A percentile compares a stretch with the other conserved stretches of the same genome.
Conservation (phyloP, 305 asterid species). For the Rubia tinctorum region DNA sequence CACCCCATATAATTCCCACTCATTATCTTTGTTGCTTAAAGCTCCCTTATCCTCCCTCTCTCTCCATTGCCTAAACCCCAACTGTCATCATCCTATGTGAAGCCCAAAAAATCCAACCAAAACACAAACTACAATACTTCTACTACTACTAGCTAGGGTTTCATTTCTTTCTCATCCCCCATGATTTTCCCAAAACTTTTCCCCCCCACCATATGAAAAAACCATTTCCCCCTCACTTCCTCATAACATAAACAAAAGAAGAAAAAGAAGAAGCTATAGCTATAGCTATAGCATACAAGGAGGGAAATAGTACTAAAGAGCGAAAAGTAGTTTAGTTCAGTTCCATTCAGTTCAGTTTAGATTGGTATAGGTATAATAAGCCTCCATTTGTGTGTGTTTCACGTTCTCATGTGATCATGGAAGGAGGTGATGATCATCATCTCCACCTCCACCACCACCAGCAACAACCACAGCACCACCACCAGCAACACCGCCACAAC, state of each 20-base stretch:
- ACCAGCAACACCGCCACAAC: slow-evolving; percentile 26
- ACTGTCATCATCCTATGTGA: slow-evolving; percentile 46
- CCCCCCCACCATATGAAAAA: neutral
- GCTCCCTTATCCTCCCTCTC: slow-evolving; percentile 44
- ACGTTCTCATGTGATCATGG: slow-evolving; percentile 64
- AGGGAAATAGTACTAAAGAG: too few relatives aligned
- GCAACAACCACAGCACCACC: slow-evolving; percentile 21
- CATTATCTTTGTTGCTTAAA: slow-evolving; percentile 95
- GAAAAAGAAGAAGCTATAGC: neutral
- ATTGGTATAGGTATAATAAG: too few relatives aligned
- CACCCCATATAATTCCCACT: slow-evolving; percentile 83
- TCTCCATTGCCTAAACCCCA: slow-evolving; percentile 40
- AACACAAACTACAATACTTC: neutral
- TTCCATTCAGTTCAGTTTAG: too few relatives aligned
- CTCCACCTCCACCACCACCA: slow-evolving; percentile 26
- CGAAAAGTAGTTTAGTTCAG: too few relatives aligned
- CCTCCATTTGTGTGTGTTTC: slow-evolving; percentile 1
- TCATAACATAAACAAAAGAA: neutral
- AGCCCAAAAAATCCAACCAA: slow-evolving; percentile 29
- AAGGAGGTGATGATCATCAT: slow-evolving; percentile 72
- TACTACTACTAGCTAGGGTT: neutral
- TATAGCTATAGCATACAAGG: too few relatives aligned
- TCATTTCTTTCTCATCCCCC: neutral
- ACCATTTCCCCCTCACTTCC: neutral
- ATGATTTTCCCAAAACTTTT: neutral